Evolutionary conservation across 805 yeast genomes (phyloP), one percentile per base, ranked within the genome.

Genomic region (Spathaspora gorwiae): DNA sequence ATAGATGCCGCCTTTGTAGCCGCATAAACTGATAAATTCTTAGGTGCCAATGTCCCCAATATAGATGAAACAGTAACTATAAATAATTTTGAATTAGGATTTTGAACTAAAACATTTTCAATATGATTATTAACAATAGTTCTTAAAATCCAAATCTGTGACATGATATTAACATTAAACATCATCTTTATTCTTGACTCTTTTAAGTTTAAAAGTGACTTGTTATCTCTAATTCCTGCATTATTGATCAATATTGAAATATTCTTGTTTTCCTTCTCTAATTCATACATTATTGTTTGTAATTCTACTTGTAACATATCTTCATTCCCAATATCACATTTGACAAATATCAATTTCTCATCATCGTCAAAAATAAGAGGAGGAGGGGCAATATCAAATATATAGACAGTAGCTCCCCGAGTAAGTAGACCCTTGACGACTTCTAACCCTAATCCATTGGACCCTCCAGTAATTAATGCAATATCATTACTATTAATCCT

Each of bases 381-480:
- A 0, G 64, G 59, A 12, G 45, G 44, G 7, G 46, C 47, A 8
- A 61, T 26, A 47, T 74, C 79, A 12, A 73, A 39, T 1, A 69
- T 56, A 37, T 55, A 50, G 11, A 74, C 60, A 15, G 48, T 54
- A 13, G 48, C 56, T 4, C 47, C 37, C n/a, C 51, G 51, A 15
- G 36, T 29, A 27, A 59, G 29, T 2, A 76, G 50, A 14, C 24
- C 39, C 31, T 52, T 51, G 3, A 66, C 72, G 5, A 76, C 53
- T 39, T 67, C 73, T 1, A 54, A 50, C 0, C 84, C 84, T n/a
- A 79, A 57, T 0, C 84, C 83, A 30, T 57, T 52, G 12, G 75
- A 61, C 0, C 81, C 83, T 0, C 84, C 84, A 0, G 82, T 77
- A 6, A 77, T 59, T 26, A 76, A 39, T 2, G 74, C 72, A 26